Percentiles rank a stretch among this genome's conserved stretches.
Evolutionary conservation across 1,284 basidiomycete genomes (phyloP).

Genomic region (Takashimella koratensis): DNA sequence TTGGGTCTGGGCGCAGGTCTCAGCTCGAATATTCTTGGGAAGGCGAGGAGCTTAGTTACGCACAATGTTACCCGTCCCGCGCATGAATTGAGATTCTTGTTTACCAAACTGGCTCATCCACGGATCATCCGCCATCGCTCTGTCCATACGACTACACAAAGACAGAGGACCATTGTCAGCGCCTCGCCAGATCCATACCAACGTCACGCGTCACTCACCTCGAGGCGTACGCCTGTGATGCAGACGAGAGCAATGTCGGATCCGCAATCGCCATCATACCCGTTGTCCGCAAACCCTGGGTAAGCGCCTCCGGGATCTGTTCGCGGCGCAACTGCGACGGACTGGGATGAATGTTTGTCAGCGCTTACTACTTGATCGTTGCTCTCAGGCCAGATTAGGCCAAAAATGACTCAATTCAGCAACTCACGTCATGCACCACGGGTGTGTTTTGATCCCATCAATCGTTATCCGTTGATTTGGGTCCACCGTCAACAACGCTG

Average conservation of each 20-base stretch:
- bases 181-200: background rate
- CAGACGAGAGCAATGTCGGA: slow-evolving; percentile 50
- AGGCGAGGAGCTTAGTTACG: slow-evolving; percentile 10
- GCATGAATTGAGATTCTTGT: slow-evolving; percentile 48
- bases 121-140: slow-evolving; percentile 34
- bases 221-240: slow-evolving; percentile 34
- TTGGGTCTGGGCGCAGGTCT: slow-evolving; percentile 30
- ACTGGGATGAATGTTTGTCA: background rate
- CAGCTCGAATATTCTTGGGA: background rate
- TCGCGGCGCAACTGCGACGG: slow-evolving; percentile 58
- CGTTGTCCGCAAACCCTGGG: slow-evolving; percentile 59
- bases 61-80: slow-evolving; percentile 45
- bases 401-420: background rate
- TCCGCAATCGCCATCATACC: slow-evolving; percentile 66
- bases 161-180: background rate
- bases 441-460: slow-evolving; percentile 63
- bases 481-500: slow-evolving; percentile 69
- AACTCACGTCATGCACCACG: slow-evolving; percentile 71
- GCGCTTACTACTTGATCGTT: slow-evolving; percentile 66
- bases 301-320: slow-evolving; percentile 66
- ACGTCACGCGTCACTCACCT: slow-evolving; percentile 31
- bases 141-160: slow-evolving; percentile 29
- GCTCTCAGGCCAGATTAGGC: background rate
- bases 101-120: slow-evolving; percentile 36
- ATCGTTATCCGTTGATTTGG: slow-evolving; percentile 69